Base-by-base conservation (phyloP, 2,329 filamentous ascomycete species). In the Penicillium sp. region DNA sequence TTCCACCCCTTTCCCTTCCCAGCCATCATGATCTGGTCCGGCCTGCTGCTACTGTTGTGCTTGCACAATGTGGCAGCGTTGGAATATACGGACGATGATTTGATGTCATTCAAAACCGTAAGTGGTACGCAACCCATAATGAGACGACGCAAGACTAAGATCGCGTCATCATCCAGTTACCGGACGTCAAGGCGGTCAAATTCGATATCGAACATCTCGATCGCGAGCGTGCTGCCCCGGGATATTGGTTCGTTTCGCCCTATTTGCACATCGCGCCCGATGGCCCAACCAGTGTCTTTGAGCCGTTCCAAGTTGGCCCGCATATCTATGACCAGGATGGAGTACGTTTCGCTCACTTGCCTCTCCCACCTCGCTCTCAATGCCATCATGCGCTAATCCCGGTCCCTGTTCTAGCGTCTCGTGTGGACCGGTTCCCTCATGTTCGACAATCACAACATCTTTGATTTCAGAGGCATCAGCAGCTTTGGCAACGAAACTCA, bases 281-380 rank as follows among this genome's bases (percentile, higher is more conserved):
- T 49, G 19, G 46, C 7, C 56, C 62, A 10, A 62, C 59, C 8
- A 66, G 59, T 11, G 37, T 63, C 26, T 70, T 63, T 48, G 69
- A 75, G 40, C 76, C 75, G 55, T 67, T 74, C 58, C 77, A 80
- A 63, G 70, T 74, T 16, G 77, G 77, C 4, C 74, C 78, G n/a
- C 77, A 81, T 62, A 81, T 81, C 49, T 81, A 80, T 62, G 79
- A 81, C 64, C 77, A 76, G 52, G 71, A 73, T 60, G 78, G 78
- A 47, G 71, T 73, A 68, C 52, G 70, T 65, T 19, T 39, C n/a
- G n/a, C 16, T n/a, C 14, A 11, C 18, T 16, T 16, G 11, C 28
- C 26, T 9, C 24, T 43, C 13, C 10, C 16, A 14, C 18, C 13
- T 33, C 42, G 5, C 24, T 10, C 14, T 23, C 11, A 9, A 24